Percentiles rank a stretch among this genome's conserved stretches.
Conservation (phyloP, 305 asterid species). For the Stenogyne calaminthoides region DNA sequence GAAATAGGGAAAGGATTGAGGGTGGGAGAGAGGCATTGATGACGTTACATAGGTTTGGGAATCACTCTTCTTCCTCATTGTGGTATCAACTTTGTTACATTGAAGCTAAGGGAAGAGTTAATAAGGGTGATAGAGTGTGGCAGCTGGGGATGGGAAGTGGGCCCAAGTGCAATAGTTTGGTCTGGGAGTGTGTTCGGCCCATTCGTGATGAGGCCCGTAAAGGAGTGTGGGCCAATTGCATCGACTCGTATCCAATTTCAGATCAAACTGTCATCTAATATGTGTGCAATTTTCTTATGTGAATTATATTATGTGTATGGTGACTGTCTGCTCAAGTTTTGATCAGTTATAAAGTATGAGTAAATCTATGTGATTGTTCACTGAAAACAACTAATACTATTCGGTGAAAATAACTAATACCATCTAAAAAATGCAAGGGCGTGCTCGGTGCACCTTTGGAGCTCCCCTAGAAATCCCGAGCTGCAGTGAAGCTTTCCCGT, state of each 20-base stretch:
- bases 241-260: conserved; percentile 39
- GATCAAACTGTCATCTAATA: neutral
- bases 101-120: conserved; percentile 66
- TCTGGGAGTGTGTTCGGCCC: conserved; percentile 64
- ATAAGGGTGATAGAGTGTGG: conserved; percentile 73
- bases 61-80: conserved; percentile 78
- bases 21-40: conserved; percentile 66
- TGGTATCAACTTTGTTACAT: conserved; percentile 83
- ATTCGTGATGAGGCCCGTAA: conserved; percentile 43
- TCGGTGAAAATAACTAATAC: no score
- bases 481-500: no score
- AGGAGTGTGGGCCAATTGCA: conserved; percentile 73
- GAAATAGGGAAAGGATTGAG: conserved; percentile 71
- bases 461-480: no score
- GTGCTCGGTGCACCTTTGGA: no score
- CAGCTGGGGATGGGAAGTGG: conserved; percentile 91
- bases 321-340: no score
- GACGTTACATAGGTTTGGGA: conserved; percentile 83
- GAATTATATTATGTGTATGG: no score
- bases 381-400: no score
- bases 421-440: no score
- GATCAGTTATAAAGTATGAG: no score
- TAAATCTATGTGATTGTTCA: no score
- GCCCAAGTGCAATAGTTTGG: conserved; percentile 65
- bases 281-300: no score